phyloP scores from a whole-genome alignment of 2,329 filamentous ascomycete genomes.

The Talaromyces sp. region DNA sequence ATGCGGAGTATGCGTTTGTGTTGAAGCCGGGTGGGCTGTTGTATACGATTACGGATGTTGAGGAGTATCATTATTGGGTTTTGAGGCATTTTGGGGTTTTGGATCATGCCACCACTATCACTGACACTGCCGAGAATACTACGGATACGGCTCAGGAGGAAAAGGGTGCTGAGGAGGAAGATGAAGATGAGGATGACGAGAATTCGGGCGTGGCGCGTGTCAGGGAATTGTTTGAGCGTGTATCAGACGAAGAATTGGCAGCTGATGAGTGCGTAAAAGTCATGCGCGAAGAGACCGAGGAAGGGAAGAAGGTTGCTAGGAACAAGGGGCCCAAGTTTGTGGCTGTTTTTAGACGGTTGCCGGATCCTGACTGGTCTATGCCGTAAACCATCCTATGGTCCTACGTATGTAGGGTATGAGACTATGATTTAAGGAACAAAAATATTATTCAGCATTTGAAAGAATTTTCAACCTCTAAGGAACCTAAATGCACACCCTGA shows the following conservation, averaged over 20 bases:
- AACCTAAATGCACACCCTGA: background rate
- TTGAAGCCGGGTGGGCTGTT: conserved; percentile 78
- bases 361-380: conserved; percentile 70
- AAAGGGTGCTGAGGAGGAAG: conserved; percentile 67
- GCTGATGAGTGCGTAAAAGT: conserved; percentile 60
- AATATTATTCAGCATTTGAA: background rate
- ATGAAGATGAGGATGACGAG: conserved; percentile 71
- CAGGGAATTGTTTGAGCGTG: conserved; percentile 67
- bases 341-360: conserved; percentile 76
- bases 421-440: too few species aligned
- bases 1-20: conserved; percentile 90
- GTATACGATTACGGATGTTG: conserved; percentile 97
- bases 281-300: conserved; percentile 80
- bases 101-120: background rate
- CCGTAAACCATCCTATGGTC: background rate
- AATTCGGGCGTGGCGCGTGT: conserved; percentile 59
- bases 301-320: conserved; percentile 92
- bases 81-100: conserved; percentile 67
- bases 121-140: background rate
- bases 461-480: background rate
- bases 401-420: background rate
- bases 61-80: conserved; percentile 93
- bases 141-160: conserved; percentile 45
- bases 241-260: conserved; percentile 57
- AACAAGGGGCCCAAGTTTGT: conserved; percentile 91